Evolutionary conservation across 768 basidiomycete species (phyloP).

Genomic region (Lentinula sp.): DNA sequence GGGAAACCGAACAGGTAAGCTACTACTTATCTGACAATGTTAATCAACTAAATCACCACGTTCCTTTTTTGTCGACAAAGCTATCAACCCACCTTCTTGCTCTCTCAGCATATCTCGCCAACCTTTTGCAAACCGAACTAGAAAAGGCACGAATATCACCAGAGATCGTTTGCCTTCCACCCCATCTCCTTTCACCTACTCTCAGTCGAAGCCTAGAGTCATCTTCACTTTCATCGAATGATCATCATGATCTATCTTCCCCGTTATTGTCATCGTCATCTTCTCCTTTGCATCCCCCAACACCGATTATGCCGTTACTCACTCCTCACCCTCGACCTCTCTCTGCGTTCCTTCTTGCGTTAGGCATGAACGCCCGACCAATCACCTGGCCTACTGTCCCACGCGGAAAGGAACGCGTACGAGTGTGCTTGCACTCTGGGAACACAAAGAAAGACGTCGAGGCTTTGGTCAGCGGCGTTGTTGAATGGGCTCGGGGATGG

Average conservation of each 20-base stretch:
- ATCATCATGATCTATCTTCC: slow-evolving; percentile 19
- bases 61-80: background rate
- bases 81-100: slow-evolving; percentile 11
- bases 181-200: slow-evolving; percentile 21
- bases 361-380: slow-evolving; percentile 62
- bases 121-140: slow-evolving; percentile 35
- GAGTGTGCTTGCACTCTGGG: slow-evolving; percentile 83
- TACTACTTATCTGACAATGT: background rate
- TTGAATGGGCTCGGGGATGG: slow-evolving; percentile 1
- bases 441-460: slow-evolving; percentile 38
- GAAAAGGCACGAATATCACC: slow-evolving; percentile 24
- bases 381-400: slow-evolving; percentile 90
- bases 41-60: background rate
- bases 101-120: slow-evolving; percentile 32
- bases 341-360: slow-evolving; percentile 52
- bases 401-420: slow-evolving; percentile 74
- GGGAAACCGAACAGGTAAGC: slow-evolving; percentile 54
- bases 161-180: slow-evolving; percentile 29
- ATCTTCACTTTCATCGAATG: slow-evolving; percentile 6
- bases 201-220: slow-evolving; percentile 11
- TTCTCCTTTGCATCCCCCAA: slow-evolving; percentile 26
- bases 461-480: slow-evolving; percentile 2
- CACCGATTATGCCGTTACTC: slow-evolving; percentile 84
- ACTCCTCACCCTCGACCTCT: slow-evolving; percentile 74
- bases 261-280: slow-evolving; percentile 22